Conservation (phyloP, 2,329 filamentous ascomycete genomes). For the Penicillium sp. region DNA sequence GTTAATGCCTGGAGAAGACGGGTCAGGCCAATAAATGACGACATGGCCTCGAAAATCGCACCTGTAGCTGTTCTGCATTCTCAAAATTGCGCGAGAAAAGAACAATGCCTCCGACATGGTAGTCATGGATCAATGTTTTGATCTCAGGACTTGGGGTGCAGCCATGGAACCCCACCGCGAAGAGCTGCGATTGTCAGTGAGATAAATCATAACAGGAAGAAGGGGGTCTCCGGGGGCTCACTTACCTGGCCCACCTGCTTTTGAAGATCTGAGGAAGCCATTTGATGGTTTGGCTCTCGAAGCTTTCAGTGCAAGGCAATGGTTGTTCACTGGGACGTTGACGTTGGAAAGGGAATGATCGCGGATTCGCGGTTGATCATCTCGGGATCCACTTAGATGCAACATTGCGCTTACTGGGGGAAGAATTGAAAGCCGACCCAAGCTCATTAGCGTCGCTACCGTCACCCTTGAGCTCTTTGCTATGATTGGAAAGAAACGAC, state of each 20-base stretch:
- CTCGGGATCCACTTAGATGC: constrained; percentile 5
- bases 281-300: constrained; percentile 7
- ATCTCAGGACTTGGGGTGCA: constrained; percentile 40
- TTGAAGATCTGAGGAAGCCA: constrained; percentile 24
- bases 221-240: not conserved
- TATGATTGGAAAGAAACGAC: not conserved
- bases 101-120: constrained; percentile 43
- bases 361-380: constrained; percentile 2
- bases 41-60: constrained; percentile 4
- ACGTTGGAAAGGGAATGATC: not conserved
- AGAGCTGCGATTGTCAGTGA: constrained; percentile 33
- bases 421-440: not conserved
- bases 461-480: not conserved
- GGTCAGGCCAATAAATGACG: not conserved
- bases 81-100: constrained; percentile 44
- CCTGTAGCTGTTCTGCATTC: constrained; percentile 39
- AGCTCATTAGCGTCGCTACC: too few species aligned
- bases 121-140: constrained; percentile 42
- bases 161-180: constrained; percentile 46
- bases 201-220: not conserved
- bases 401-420: not conserved
- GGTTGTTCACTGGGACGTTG: constrained; percentile 1
- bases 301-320: not conserved
- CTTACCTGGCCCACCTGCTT: constrained; percentile 38
- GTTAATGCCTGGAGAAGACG: constrained; percentile 28